phyloP scores from a whole-genome alignment of 2,329 filamentous ascomycete genomes.

The Cladosporium sp. region DNA sequence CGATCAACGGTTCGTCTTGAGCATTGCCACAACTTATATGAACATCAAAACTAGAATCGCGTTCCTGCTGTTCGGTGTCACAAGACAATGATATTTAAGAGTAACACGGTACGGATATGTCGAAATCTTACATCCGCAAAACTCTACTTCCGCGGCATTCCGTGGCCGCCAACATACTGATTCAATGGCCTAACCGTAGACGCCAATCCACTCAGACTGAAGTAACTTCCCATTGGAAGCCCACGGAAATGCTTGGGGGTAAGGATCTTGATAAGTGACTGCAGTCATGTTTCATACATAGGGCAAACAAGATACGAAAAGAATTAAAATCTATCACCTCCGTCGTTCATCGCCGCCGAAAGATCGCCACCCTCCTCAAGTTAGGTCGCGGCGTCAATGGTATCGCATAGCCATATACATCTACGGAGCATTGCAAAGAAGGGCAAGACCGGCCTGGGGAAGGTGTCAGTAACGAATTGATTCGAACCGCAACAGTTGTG shows the following conservation, averaged over 20 bases:
- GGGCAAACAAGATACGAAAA: neutral
- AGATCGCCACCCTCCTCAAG: neutral
- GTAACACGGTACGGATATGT: no score
- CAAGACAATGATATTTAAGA: no score
- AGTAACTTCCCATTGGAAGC: neutral
- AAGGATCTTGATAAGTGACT: neutral
- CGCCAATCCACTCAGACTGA: neutral
- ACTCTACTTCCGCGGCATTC: neutral
- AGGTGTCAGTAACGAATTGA: neutral
- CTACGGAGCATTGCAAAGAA: constrained; percentile 27
- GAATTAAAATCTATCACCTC: neutral
- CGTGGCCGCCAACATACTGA: neutral
- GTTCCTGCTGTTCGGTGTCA: neutral
- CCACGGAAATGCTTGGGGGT: neutral
- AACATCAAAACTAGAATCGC: neutral
- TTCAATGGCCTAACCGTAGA: no score
- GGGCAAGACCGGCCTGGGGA: constrained; percentile 22
- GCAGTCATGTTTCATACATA: neutral
- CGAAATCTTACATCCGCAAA: no score
- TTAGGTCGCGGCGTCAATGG: neutral
- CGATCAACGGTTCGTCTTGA: neutral
- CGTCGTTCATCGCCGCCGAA: neutral
- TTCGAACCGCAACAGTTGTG: no score
- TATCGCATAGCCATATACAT: neutral
- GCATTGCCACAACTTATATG: neutral